Evolutionary conservation across 2,329 filamentous ascomycete species (phyloP).

Genomic region (Pseudogymnoascus sp.): DNA sequence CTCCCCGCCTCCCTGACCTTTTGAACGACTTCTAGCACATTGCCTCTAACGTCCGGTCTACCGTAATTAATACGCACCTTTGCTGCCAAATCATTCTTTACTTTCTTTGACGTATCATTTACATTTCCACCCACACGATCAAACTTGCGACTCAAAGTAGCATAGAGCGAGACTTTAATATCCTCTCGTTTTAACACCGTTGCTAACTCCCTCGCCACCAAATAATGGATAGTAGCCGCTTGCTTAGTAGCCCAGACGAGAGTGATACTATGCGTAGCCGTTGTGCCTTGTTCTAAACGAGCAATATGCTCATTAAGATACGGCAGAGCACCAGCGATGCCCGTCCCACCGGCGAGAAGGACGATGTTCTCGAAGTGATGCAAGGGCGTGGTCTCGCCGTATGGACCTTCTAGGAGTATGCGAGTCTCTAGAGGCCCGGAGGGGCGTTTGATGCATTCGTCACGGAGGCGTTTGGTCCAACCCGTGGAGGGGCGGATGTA

Average conservation of each 20-base stretch:
- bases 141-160: background rate
- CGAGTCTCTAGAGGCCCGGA: conserved; percentile 21
- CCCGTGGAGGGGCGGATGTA: conserved; percentile 43
- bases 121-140: background rate
- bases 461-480: conserved; percentile 39
- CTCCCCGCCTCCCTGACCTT: conserved; percentile 27
- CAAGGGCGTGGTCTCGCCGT: conserved; percentile 34
- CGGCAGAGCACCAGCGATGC: conserved; percentile 36
- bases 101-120: background rate
- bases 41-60: background rate
- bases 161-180: background rate
- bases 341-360: conserved; percentile 39
- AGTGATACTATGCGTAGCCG: conserved; percentile 21
- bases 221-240: conserved; percentile 6
- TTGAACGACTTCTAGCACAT: background rate
- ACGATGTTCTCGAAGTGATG: conserved; percentile 33
- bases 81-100: background rate
- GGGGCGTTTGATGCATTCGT: conserved; percentile 27
- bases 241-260: conserved; percentile 39
- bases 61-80: background rate
- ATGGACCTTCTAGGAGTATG: conserved; percentile 38
- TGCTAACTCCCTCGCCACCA: background rate
- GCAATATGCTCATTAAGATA: conserved; percentile 29
- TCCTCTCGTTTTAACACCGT: background rate
- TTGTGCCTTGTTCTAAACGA: conserved; percentile 13